Evolutionary conservation across 2,329 filamentous ascomycete species (phyloP).

Genomic region (Xylaria hypoxylon): DNA sequence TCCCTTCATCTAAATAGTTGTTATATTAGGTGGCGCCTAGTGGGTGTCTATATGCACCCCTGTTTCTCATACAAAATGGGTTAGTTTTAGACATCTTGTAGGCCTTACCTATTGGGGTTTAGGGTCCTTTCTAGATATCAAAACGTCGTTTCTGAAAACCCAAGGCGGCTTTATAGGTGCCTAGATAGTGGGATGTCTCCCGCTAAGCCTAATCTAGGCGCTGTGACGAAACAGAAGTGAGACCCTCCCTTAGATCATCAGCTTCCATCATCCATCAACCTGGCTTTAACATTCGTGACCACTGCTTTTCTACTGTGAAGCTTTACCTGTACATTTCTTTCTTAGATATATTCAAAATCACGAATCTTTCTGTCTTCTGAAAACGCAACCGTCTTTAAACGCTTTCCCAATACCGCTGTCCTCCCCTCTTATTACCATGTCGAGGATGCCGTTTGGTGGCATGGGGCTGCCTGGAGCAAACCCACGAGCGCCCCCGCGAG

Average conservation of each 20-base stretch:
- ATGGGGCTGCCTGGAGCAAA: conserved; percentile 35
- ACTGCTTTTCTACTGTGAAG: background rate
- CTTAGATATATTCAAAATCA: background rate
- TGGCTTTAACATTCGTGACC: conserved; percentile 19
- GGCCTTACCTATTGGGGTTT: no score
- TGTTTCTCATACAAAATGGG: no score
- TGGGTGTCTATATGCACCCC: no score
- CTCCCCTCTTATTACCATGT: conserved; percentile 24
- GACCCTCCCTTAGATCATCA: conserved; percentile 22
- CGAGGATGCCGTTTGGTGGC: conserved; percentile 38
- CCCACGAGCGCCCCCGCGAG: conserved; percentile 33
- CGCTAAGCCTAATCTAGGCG: conserved; percentile 23
- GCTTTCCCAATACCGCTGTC: background rate
- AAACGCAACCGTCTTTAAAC: background rate
- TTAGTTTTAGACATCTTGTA: no score
- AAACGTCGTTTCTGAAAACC: no score
- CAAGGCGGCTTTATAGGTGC: conserved; percentile 1
- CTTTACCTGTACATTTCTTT: conserved; percentile 3
- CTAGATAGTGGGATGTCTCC: conserved; percentile 11
- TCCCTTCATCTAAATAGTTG: no score
- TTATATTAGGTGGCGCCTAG: no score
- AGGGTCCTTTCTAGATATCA: no score
- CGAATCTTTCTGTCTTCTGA: background rate
- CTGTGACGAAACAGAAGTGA: conserved; percentile 35
- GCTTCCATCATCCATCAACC: conserved; percentile 2